Conservation (phyloP, 75 land plant species). For the Cupressus sempervirens region DNA sequence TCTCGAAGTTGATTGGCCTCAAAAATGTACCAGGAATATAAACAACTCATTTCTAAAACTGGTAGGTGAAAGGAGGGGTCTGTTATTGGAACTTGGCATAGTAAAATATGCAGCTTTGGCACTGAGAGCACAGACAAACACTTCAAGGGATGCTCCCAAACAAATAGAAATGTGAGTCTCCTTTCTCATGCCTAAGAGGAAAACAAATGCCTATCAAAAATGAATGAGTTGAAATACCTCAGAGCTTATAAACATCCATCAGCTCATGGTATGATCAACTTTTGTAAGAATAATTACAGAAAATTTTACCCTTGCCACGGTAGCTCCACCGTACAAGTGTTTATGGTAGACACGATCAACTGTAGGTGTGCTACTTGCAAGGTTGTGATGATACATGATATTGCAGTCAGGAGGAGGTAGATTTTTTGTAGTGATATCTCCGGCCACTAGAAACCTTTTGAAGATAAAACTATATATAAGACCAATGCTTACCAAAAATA, state of each 20-base stretch:
- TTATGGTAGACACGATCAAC: not conserved
- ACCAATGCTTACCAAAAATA: slow-evolving; percentile 10
- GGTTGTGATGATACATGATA: not conserved
- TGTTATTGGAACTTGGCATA: not conserved
- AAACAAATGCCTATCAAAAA: slow-evolving; percentile 8
- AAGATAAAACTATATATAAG: slow-evolving; percentile 9
- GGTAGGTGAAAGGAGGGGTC: slow-evolving; percentile 1
- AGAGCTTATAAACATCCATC: slow-evolving; percentile 9
- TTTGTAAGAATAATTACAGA: slow-evolving; percentile 11
- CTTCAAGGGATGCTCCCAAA: not conserved
- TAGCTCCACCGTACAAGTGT: not conserved
- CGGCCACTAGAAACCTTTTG: slow-evolving; percentile 8
- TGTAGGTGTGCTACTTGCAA: not conserved
- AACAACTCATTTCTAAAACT: slow-evolving; percentile 5
- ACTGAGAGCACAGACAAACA: slow-evolving; percentile 9
- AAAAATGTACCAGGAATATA: not conserved
- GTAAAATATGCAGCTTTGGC: not conserved
- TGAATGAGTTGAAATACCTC: slow-evolving; percentile 12
- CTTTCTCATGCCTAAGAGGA: slow-evolving; percentile 6
- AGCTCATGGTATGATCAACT: slow-evolving; percentile 5
- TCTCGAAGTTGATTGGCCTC: not conserved
- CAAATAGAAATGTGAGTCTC: slow-evolving; percentile 7
- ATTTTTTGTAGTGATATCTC: slow-evolving; percentile 4
- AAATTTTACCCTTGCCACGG: not conserved
- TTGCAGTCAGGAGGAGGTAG: too few relatives aligned